Percentiles rank a stretch among this genome's conserved stretches.
These are phyloP conservation scores for Penicillium vulpinum DNA, from an alignment of 2,329 filamentous ascomycete species.

Conservation along the genomic window DNA sequence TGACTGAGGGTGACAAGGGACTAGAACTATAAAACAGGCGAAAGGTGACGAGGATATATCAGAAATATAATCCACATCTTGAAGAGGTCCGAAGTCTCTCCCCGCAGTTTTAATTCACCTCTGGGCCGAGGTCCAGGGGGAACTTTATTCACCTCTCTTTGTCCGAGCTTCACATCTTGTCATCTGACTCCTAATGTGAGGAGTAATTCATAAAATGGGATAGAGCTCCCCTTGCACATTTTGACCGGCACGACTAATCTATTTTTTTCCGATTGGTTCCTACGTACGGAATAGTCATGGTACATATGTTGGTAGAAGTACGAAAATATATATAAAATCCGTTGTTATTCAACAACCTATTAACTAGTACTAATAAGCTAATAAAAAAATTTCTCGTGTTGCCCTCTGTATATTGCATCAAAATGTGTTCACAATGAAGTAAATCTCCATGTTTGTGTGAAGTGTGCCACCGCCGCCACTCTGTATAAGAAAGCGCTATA, in stretches of 20 bases:
- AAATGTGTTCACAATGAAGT: conserved; percentile 8
- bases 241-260: not conserved
- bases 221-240: too few species aligned
- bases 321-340: not conserved
- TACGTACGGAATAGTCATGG: too few species aligned
- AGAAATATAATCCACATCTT: not conserved
- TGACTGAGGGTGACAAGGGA: not conserved
- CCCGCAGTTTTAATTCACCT: not conserved
- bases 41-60: not conserved
- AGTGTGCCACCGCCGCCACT: conserved; percentile 11
- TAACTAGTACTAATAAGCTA: too few species aligned
- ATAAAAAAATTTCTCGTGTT: not conserved
- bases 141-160: not conserved
- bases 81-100: not conserved
- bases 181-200: not conserved
- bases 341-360: not conserved
- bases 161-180: not conserved
- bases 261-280: not conserved
- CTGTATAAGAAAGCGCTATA: not conserved
- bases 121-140: not conserved
- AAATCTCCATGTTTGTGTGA: not conserved
- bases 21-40: not conserved
- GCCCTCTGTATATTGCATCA: not conserved
- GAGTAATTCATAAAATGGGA: not conserved
- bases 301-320: too few species aligned